A percentile compares a stretch with the other conserved stretches of the same genome.
phyloP scores from a whole-genome alignment of 352 stramenopile genomes.

The Globisporangium emineosum region DNA sequence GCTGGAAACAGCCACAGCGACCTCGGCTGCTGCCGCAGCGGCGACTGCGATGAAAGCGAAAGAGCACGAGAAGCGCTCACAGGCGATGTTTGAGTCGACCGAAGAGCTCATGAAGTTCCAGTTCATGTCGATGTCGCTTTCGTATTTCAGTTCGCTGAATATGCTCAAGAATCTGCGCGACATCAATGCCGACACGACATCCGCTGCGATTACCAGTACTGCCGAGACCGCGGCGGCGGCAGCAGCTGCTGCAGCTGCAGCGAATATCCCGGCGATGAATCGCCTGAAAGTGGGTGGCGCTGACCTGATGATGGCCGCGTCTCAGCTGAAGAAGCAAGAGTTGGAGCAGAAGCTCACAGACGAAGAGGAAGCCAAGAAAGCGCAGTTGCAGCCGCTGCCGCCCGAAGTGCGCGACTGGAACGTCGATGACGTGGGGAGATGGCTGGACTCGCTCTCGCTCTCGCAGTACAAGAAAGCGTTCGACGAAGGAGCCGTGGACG shows the following conservation, averaged over 20 bases:
- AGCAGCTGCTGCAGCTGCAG: conserved; percentile 79
- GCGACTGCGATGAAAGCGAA: conserved; percentile 89
- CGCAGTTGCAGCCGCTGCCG: conserved; percentile 62
- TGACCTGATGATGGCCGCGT: conserved; percentile 57
- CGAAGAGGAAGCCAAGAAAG: conserved; percentile 55
- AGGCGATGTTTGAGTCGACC: conserved; percentile 91
- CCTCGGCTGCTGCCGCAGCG: conserved; percentile 86
- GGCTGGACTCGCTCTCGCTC: conserved; percentile 90
- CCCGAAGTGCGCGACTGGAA: conserved; percentile 76
- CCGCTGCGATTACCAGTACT: conserved; percentile 80
- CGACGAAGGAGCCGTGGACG: conserved; percentile 87
- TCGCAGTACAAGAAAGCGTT: conserved; percentile 91
- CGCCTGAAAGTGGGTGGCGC: conserved; percentile 55
- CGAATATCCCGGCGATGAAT: conserved; percentile 85
- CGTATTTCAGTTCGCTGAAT: conserved; percentile 94
- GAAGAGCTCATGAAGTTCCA: conserved; percentile 97
- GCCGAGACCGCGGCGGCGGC: conserved; percentile 87
- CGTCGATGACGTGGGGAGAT: conserved; percentile 90
- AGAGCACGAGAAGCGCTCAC: conserved; percentile 87
- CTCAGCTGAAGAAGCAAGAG: conserved; percentile 76
- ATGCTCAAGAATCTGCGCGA: conserved; percentile 94
- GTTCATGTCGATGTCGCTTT: conserved; percentile 95
- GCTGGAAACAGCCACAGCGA: conserved; percentile 89
- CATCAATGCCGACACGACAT: conserved; percentile 92
- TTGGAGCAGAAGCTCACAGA: conserved; percentile 48